Evolutionary conservation across 2,329 filamentous ascomycete species (phyloP).

Genomic region (Fragosphaeria purpurea): DNA sequence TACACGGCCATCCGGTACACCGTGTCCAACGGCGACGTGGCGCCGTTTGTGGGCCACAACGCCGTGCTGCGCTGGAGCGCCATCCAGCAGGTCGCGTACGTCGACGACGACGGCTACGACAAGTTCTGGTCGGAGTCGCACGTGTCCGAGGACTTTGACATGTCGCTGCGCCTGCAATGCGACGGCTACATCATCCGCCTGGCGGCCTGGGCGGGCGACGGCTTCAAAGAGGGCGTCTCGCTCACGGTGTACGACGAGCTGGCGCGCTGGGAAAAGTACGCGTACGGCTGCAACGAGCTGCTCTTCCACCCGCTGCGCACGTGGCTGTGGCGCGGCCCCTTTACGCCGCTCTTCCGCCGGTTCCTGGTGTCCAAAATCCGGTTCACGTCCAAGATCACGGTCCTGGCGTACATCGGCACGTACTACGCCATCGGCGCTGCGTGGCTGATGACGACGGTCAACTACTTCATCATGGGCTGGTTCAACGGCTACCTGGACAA

Average conservation of each 20-base stretch:
- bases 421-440: constrained; percentile 71
- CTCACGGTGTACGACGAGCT: constrained; percentile 78
- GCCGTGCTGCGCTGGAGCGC: constrained; percentile 67
- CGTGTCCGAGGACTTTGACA: constrained; percentile 74
- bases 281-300: constrained; percentile 74
- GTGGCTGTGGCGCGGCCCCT: constrained; percentile 64
- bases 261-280: constrained; percentile 79
- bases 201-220: constrained; percentile 63
- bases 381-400: constrained; percentile 65
- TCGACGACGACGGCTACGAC: constrained; percentile 60
- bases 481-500: constrained; percentile 69
- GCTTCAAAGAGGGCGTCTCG: constrained; percentile 75
- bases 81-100: constrained; percentile 62
- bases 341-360: constrained; percentile 66
- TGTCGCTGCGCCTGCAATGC: constrained; percentile 67
- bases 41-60: constrained; percentile 74
- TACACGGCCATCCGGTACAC: constrained; percentile 69
- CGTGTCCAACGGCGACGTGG: constrained; percentile 67
- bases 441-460: constrained; percentile 62
- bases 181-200: constrained; percentile 64
- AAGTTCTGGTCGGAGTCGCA: constrained; percentile 77
- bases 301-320: constrained; percentile 68
- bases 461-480: constrained; percentile 71
- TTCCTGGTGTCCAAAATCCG: constrained; percentile 67
- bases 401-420: constrained; percentile 68